Conservation (phyloP, 306 rosid genomes). For the Cicer yamashitae region DNA sequence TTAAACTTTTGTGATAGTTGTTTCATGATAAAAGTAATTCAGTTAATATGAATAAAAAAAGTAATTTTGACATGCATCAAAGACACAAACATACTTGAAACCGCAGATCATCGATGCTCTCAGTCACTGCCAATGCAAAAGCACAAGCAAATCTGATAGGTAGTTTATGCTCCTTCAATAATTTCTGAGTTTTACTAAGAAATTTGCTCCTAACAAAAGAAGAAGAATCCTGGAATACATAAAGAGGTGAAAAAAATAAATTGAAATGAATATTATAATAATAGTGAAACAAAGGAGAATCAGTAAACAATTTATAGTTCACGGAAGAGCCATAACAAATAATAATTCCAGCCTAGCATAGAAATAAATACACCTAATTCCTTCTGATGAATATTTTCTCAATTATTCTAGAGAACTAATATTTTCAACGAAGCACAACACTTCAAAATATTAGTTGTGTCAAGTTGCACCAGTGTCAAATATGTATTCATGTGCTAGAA, state of each 20-base stretch:
- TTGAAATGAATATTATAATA: slow-evolving; percentile 16
- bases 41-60: not conserved
- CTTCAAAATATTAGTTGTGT: slow-evolving; percentile 2
- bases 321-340: slow-evolving; percentile 4
- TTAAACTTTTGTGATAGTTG: not conserved
- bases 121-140: slow-evolving; percentile 70
- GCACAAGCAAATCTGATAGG: slow-evolving; percentile 89
- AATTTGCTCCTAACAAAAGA: slow-evolving; percentile 63
- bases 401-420: not conserved
- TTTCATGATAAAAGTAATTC: slow-evolving; percentile 6
- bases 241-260: slow-evolving; percentile 37
- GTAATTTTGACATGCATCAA: not conserved
- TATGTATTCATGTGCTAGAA: slow-evolving; percentile 1
- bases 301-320: slow-evolving; percentile 12
- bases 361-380: not conserved
- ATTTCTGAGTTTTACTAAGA: slow-evolving; percentile 67
- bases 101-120: slow-evolving; percentile 59
- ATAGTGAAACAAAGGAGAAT: slow-evolving; percentile 16
- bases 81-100: slow-evolving; percentile 60
- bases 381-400: not conserved
- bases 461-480: not conserved
- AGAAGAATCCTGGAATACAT: slow-evolving; percentile 68
- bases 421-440: slow-evolving; percentile 18
- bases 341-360: not conserved
- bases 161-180: slow-evolving; percentile 76